Evolutionary conservation across 176 grass and related monocot species (phyloP).

Genomic region (Calamus simplicifolius): DNA sequence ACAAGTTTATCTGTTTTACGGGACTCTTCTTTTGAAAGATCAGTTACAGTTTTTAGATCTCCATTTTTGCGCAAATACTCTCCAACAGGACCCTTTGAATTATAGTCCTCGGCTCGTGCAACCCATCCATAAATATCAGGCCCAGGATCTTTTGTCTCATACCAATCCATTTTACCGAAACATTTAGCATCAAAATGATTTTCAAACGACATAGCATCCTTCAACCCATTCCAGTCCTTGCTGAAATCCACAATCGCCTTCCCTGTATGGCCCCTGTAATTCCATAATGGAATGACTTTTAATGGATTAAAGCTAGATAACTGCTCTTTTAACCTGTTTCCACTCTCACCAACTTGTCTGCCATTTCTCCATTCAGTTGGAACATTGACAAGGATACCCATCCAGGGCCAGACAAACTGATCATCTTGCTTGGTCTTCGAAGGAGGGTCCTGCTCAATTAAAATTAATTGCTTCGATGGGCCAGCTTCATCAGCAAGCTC

Average conservation of each 20-base stretch:
- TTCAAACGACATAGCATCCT: slow-evolving; percentile 44
- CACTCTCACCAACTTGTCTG: slow-evolving; percentile 1
- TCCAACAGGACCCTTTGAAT: slow-evolving; percentile 22
- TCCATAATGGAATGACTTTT: slow-evolving; percentile 2
- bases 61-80: slow-evolving; percentile 28
- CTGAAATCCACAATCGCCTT: slow-evolving; percentile 29
- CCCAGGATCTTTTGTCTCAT: not conserved
- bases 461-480: not conserved
- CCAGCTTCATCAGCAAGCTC: slow-evolving; percentile 18
- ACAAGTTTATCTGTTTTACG: slow-evolving; percentile 34
- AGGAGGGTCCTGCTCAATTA: slow-evolving; percentile 5
- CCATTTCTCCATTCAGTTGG: slow-evolving; percentile 6
- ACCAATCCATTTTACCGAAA: slow-evolving; percentile 39
- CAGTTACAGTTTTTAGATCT: slow-evolving; percentile 33
- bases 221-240: slow-evolving; percentile 58
- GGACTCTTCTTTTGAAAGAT: slow-evolving; percentile 26
- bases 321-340: slow-evolving; percentile 16
- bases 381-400: slow-evolving; percentile 44
- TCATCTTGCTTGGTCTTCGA: slow-evolving; percentile 26
- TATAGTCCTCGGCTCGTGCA: slow-evolving; percentile 36
- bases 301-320: slow-evolving; percentile 26
- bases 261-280: slow-evolving; percentile 10
- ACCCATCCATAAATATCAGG: slow-evolving; percentile 32
- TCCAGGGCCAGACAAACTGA: slow-evolving; percentile 43
- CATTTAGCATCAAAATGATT: slow-evolving; percentile 22